A percentile compares a stretch with the other conserved stretches of the same genome.
Conservation (phyloP, 345 rosid species). For the Eucalyptus marginata region DNA sequence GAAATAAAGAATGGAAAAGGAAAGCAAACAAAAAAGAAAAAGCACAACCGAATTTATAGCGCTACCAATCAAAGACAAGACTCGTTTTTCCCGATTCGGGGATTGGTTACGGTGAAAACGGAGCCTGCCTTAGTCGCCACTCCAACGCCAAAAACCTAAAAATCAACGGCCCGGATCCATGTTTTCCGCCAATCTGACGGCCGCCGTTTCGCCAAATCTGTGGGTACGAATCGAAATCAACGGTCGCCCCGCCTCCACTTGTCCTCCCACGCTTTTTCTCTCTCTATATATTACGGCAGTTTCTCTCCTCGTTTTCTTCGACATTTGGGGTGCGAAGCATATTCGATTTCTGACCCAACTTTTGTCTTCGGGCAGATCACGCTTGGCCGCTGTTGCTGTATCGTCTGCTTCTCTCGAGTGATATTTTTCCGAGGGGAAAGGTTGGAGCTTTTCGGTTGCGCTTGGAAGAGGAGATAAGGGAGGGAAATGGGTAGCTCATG, state of each 20-base stretch:
- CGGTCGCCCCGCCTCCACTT: not conserved
- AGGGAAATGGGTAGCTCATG: constrained; percentile 41
- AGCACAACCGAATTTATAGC: not conserved
- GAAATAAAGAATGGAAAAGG: too few species aligned
- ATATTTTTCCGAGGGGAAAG: not conserved
- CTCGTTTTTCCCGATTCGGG: not conserved
- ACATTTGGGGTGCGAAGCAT: not conserved
- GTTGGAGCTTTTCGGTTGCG: not conserved
- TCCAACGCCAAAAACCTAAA: not conserved
- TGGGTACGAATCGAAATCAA: not conserved
- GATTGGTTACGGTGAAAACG: too few species aligned
- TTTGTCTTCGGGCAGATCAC: not conserved
- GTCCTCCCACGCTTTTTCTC: not conserved
- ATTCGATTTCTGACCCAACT: not conserved
- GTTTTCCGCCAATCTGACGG: not conserved
- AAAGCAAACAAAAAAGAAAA: not conserved
- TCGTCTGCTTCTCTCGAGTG: not conserved
- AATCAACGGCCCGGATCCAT: not conserved
- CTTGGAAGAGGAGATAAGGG: not conserved
- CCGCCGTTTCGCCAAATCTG: not conserved
- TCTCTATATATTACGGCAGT: fast-evolving
- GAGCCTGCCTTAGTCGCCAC: too few species aligned
- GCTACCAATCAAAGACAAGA: not conserved
- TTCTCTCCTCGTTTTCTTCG: not conserved
- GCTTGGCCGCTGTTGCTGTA: not conserved